These are phyloP conservation scores for Secale cereale DNA, from an alignment of 176 grass and related monocot species.

Conservation along the genomic window DNA sequence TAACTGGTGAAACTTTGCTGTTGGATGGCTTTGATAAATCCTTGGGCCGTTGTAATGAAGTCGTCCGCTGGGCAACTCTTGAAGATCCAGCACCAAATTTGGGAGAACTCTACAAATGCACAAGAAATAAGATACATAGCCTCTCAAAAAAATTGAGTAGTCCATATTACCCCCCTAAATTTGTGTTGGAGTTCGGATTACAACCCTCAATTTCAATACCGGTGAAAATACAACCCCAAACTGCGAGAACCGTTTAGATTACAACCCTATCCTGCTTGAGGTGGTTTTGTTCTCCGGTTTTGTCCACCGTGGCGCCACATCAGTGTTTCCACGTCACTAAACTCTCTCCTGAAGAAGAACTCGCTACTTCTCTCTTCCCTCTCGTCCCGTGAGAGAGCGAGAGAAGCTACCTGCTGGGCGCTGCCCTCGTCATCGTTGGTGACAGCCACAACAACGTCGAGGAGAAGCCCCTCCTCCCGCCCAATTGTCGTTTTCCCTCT, in stretches of 20 bases:
- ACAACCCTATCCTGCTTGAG: neutral
- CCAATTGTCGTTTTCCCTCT: neutral
- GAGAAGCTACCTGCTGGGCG: neutral
- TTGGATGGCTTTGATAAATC: slow-evolving; percentile 55
- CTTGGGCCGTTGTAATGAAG: slow-evolving; percentile 40
- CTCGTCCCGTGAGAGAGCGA: neutral
- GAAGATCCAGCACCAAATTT: slow-evolving; percentile 43
- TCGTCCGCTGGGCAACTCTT: slow-evolving; percentile 37
- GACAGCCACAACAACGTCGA: neutral
- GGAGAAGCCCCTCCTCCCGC: neutral
- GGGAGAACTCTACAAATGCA: slow-evolving; percentile 38
- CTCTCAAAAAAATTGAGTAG: neutral
- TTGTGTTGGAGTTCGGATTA: neutral
- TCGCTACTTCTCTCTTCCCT: neutral
- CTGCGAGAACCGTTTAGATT: neutral
- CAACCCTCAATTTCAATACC: neutral
- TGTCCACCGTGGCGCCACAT: neutral
- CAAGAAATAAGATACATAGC: slow-evolving; percentile 19
- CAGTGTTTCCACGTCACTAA: neutral
- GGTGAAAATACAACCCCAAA: neutral
- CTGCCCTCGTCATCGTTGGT: neutral
- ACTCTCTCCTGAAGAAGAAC: neutral
- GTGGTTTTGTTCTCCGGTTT: neutral
- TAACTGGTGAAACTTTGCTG: slow-evolving; percentile 62
- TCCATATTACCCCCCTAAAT: neutral